phyloP scores from a whole-genome alignment of 2,329 filamentous ascomycete species.

The Alternaria viburni region DNA sequence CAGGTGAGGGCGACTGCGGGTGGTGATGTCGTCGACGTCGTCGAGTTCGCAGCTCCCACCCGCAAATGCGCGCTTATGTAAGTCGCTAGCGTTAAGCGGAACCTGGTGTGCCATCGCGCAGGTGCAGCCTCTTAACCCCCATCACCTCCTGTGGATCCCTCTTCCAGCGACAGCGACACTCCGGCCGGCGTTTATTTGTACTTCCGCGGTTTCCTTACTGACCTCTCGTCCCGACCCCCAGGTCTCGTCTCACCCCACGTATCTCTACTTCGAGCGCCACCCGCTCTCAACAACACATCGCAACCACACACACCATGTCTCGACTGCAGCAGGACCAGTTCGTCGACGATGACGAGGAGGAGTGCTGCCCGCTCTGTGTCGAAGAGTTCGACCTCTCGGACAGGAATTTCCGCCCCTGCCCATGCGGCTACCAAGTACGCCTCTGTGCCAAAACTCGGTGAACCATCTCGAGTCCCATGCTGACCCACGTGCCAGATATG shows the following conservation, averaged over 20 bases:
- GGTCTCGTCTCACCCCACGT: slow-evolving; percentile 10
- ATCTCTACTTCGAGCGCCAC: slow-evolving; percentile 33
- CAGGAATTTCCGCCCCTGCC: slow-evolving; percentile 95
- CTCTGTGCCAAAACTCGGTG: slow-evolving; percentile 22
- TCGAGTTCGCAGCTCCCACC: slow-evolving; percentile 19
- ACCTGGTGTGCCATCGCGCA: slow-evolving; percentile 23
- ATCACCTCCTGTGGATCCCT: slow-evolving; percentile 32
- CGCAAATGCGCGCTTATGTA: slow-evolving; percentile 20
- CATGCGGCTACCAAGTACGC: slow-evolving; percentile 94
- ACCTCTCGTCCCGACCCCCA: slow-evolving; percentile 6
- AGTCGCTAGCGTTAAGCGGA: slow-evolving; percentile 15
- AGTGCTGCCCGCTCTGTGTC: slow-evolving; percentile 88
- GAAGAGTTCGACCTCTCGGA: slow-evolving; percentile 99
- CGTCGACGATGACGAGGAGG: slow-evolving; percentile 60
- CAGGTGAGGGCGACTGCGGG: slow-evolving; percentile 21
- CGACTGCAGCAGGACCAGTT: slow-evolving; percentile 59
- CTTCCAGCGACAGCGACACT: slow-evolving; percentile 20
- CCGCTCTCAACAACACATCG: slow-evolving; percentile 14
- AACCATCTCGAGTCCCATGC: slow-evolving; percentile 18
- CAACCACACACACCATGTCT: slow-evolving; percentile 49
- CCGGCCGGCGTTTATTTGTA: slow-evolving; percentile 42
- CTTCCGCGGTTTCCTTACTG: slow-evolving; percentile 25
- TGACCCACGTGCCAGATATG: slow-evolving; percentile 69
- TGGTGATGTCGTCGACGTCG: slow-evolving; percentile 36
- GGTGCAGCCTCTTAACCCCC: slow-evolving; percentile 32